Evolutionary conservation across 331 rosid species (phyloP).

Genomic region (Rhamnella rubrinervis): DNA sequence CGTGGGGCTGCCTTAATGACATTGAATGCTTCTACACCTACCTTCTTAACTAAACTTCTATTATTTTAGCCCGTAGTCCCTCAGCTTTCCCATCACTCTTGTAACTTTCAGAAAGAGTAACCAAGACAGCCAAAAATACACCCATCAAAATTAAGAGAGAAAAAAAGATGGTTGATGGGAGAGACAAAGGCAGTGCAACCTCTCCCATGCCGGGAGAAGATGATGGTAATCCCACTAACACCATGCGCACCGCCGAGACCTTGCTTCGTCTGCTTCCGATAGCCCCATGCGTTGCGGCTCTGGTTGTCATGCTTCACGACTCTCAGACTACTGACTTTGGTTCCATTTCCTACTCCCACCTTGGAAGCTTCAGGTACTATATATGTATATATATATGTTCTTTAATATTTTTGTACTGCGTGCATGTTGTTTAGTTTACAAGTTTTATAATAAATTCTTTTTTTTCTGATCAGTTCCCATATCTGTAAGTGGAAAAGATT

Average conservation of each 20-base stretch:
- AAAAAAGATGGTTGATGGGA: constrained; percentile 31
- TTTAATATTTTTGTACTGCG: background rate
- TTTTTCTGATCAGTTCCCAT: too few species aligned
- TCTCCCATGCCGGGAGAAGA: constrained; percentile 38
- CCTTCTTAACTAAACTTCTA: background rate
- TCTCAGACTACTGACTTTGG: constrained; percentile 68
- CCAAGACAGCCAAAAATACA: too few species aligned
- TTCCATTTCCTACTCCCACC: constrained; percentile 61
- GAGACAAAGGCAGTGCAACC: background rate
- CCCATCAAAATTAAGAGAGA: too few species aligned
- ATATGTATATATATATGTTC: background rate
- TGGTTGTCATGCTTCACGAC: constrained; percentile 72
- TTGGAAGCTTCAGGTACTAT: constrained; percentile 75
- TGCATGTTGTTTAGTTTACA: background rate
- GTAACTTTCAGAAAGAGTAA: too few species aligned
- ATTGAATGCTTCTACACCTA: background rate
- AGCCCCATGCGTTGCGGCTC: constrained; percentile 68
- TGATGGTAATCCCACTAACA: constrained; percentile 13
- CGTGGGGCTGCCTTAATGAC: constrained; percentile 1
- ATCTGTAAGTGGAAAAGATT: too few species aligned
- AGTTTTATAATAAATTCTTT: background rate
- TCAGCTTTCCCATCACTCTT: too few species aligned
- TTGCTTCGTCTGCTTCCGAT: constrained; percentile 67
- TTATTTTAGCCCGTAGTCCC: background rate
- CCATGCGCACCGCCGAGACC: constrained; percentile 63